phyloP scores from a whole-genome alignment of 2,329 filamentous ascomycete genomes.

The Sporothrix protearum region DNA sequence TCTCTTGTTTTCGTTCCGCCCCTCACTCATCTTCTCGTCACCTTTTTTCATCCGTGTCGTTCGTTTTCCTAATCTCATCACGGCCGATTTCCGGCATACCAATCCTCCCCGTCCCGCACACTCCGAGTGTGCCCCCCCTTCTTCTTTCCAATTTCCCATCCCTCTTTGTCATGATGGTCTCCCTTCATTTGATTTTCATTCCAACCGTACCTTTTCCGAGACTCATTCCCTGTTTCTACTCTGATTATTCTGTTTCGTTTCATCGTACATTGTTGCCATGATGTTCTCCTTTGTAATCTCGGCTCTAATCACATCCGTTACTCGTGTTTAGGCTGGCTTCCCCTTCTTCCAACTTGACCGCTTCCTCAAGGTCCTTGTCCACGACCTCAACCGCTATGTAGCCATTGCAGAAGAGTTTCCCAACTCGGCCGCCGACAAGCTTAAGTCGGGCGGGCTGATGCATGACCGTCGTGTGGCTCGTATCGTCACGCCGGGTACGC shows the following conservation, averaged over 20 bases:
- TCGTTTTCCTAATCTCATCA: slow-evolving; percentile 2
- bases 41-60: neutral
- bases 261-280: neutral
- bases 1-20: neutral
- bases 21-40: neutral
- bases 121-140: neutral
- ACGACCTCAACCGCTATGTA: slow-evolving; percentile 86
- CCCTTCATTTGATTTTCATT: neutral
- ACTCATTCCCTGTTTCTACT: neutral
- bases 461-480: slow-evolving; percentile 82
- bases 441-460: slow-evolving; percentile 72
- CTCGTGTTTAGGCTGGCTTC: slow-evolving; percentile 65
- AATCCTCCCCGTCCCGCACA: neutral
- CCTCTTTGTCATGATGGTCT: neutral
- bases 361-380: slow-evolving; percentile 87
- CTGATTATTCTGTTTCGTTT: slow-evolving; percentile 1
- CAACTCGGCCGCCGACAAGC: slow-evolving; percentile 64
- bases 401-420: slow-evolving; percentile 92
- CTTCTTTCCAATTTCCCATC: too few species aligned
- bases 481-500: slow-evolving; percentile 87
- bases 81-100: neutral
- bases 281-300: neutral
- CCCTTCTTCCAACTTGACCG: slow-evolving; percentile 89
- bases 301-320: neutral
- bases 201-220: neutral